phyloP scores from a whole-genome alignment of 2,329 filamentous ascomycete species.

The Colletotrichum orbiculare region DNA sequence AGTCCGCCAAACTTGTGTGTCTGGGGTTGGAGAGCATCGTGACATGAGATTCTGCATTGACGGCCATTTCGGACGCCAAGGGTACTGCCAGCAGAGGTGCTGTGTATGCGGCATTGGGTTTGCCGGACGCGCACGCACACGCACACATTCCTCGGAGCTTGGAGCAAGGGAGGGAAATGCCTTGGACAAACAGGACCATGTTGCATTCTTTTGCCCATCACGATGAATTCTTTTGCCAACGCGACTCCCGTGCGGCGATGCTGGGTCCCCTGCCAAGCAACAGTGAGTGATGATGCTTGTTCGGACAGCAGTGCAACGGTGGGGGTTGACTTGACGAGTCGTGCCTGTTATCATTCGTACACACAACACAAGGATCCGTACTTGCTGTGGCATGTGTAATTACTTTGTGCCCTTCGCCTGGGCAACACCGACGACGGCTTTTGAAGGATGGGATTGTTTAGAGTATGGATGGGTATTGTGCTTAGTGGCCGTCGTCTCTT shows the following conservation, averaged over 20 bases:
- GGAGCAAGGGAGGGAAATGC: not conserved
- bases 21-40: not conserved
- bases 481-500: too few species aligned
- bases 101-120: too few species aligned
- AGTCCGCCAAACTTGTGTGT: too few species aligned
- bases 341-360: too few species aligned
- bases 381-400: too few species aligned
- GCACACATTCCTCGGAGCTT: too few species aligned
- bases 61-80: constrained; percentile 25
- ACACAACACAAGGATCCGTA: too few species aligned
- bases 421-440: too few species aligned
- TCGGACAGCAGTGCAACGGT: not conserved
- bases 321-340: not conserved
- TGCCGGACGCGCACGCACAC: too few species aligned
- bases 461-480: too few species aligned
- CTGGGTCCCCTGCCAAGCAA: constrained; percentile 21
- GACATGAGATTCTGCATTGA: constrained; percentile 26
- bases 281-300: constrained; percentile 12
- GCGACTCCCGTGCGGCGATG: too few species aligned
- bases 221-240: constrained; percentile 4
- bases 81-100: constrained; percentile 7
- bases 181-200: not conserved
- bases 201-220: constrained; percentile 2
- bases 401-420: not conserved
- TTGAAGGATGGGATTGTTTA: too few species aligned